These are phyloP conservation scores for Penicillium sumatraense DNA, from an alignment of 2,329 filamentous ascomycete species.

Conservation along the genomic window DNA sequence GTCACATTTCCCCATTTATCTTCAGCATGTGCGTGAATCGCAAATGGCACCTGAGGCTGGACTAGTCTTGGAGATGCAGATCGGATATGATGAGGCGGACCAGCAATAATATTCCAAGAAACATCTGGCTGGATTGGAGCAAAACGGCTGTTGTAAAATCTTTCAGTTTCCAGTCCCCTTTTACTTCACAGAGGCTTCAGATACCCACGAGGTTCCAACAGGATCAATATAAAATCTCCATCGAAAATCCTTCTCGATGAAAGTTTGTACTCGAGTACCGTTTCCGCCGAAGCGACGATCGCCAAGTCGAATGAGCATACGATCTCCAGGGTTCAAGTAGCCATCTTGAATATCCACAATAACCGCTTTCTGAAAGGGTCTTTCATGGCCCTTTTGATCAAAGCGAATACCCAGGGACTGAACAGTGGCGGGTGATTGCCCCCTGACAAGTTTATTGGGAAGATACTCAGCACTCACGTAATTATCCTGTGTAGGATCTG, in stretches of 20 bases:
- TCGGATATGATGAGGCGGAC: conserved; percentile 1
- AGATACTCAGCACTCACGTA: conserved; percentile 18
- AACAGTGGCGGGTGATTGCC: conserved; percentile 11
- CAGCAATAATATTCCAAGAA: conserved; percentile 12
- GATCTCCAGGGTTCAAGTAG: conserved; percentile 16
- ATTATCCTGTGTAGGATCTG: conserved; percentile 13
- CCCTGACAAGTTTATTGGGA: conserved; percentile 1
- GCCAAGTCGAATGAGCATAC: conserved; percentile 14
- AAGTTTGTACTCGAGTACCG: conserved; percentile 13
- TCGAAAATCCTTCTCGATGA: conserved; percentile 15
- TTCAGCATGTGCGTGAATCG: conserved; percentile 12
- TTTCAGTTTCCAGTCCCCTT: not conserved
- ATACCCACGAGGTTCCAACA: conserved; percentile 17
- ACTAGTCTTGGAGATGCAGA: conserved; percentile 8
- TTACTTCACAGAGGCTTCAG: not conserved
- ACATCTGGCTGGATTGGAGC: conserved; percentile 15
- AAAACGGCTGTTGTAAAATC: conserved; percentile 3
- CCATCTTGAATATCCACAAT: conserved; percentile 20
- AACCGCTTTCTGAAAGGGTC: conserved; percentile 18
- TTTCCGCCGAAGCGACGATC: conserved; percentile 13
- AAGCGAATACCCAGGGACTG: conserved; percentile 16
- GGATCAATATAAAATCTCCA: conserved; percentile 19
- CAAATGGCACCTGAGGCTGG: conserved; percentile 4
- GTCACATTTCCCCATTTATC: conserved; percentile 17
- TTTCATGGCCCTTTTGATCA: conserved; percentile 17